Percentiles rank a stretch among this genome's conserved stretches.
Evolutionary conservation across 1,139 yeast species (phyloP).

Genomic region (Candida tropicalis): DNA sequence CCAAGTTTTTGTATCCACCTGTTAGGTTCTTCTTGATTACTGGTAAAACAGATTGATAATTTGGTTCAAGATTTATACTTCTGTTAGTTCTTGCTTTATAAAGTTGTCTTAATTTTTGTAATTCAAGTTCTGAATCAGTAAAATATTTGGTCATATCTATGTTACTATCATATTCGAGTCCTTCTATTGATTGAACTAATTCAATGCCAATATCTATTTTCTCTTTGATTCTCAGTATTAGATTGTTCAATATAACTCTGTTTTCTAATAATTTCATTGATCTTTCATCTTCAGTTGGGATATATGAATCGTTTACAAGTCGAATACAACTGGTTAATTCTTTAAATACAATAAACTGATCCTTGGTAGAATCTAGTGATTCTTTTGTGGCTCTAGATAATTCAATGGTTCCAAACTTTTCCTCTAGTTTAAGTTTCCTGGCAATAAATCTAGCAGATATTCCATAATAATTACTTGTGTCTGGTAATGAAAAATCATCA

Average conservation of each 20-base stretch:
- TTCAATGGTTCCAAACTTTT: constrained; percentile 17
- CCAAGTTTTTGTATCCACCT: constrained; percentile 18
- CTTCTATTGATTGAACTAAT: constrained; percentile 22
- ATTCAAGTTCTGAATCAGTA: constrained; percentile 20
- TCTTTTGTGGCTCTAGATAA: constrained; percentile 20
- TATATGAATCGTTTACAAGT: constrained; percentile 28
- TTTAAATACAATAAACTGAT: constrained; percentile 44
- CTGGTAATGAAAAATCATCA: constrained; percentile 28
- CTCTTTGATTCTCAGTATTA: constrained; percentile 31
- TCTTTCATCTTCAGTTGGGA: constrained; percentile 17
- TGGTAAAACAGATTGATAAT: constrained; percentile 18
- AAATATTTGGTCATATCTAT: constrained; percentile 20
- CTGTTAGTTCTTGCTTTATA: constrained; percentile 18
- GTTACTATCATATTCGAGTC: constrained; percentile 16
- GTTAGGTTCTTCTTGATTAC: constrained; percentile 19
- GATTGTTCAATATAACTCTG: constrained; percentile 29
- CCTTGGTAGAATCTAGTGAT: constrained; percentile 40
- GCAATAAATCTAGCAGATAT: constrained; percentile 47
- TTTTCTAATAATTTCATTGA: constrained; percentile 20
- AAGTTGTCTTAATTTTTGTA: constrained; percentile 23
- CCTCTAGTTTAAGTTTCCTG: constrained; percentile 25
- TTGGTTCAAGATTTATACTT: constrained; percentile 15
- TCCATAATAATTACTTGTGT: constrained; percentile 37
- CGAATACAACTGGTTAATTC: constrained; percentile 31
- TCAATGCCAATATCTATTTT: constrained; percentile 27